phyloP scores from a whole-genome alignment of 2,329 filamentous ascomycete species.

The Aspergillus candidus region DNA sequence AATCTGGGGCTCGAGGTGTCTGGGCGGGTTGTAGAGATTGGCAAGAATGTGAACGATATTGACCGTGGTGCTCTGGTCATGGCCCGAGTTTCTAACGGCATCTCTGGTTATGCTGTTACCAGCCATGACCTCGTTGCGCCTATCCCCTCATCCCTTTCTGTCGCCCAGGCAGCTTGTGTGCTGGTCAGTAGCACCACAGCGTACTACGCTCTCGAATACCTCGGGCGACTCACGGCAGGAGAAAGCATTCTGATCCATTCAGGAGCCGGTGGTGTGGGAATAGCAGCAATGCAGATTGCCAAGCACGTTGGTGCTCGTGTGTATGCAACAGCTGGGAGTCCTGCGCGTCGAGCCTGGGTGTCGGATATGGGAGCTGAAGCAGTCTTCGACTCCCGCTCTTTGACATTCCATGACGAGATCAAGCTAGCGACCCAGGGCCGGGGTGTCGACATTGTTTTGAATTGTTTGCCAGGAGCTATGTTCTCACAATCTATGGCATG shows the following conservation, averaged over 20 bases:
- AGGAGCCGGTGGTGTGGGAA: not conserved
- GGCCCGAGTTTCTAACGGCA: not conserved
- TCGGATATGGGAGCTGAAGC: not conserved
- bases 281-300: not conserved
- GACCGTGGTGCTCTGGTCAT: not conserved
- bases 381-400: not conserved
- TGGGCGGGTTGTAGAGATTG: not conserved
- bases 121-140: too few species aligned
- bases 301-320: not conserved
- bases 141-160: not conserved
- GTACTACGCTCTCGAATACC: slow-evolving; percentile 1
- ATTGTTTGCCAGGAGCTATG: not conserved
- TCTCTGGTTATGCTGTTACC: not conserved
- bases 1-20: not conserved
- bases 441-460: too few species aligned
- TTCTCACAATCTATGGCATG: not conserved
- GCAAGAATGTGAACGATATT: not conserved
- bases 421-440: not conserved
- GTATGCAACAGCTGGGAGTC: slow-evolving; percentile 1
- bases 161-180: not conserved
- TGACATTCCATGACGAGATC: not conserved
- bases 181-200: not conserved
- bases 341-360: not conserved
- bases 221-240: not conserved
- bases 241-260: slow-evolving; percentile 2